Evolutionary conservation across 352 stramenopile species (phyloP).

Genomic region (Lagenidium sp.): DNA sequence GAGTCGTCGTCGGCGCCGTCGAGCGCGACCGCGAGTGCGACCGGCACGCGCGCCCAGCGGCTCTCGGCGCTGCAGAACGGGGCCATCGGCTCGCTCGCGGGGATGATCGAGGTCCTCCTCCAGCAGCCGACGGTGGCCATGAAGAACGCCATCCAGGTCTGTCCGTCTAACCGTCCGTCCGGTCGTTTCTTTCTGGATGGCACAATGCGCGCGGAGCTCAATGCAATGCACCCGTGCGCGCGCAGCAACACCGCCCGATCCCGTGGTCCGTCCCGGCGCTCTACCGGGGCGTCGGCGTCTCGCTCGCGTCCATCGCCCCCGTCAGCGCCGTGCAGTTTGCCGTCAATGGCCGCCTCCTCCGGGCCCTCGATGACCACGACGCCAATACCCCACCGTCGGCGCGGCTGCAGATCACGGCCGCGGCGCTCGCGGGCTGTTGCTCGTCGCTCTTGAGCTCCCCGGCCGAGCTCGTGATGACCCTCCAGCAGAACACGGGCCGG

Average conservation of each 20-base stretch:
- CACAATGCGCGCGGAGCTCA: too few species aligned
- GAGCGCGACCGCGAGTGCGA: too few species aligned
- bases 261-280: constrained; percentile 46
- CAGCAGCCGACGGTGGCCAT: constrained; percentile 81
- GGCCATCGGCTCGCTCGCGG: constrained; percentile 65
- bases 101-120: constrained; percentile 78
- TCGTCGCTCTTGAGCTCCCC: constrained; percentile 60
- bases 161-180: not conserved
- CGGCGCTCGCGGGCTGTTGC: constrained; percentile 42
- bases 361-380: constrained; percentile 23
- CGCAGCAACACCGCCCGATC: constrained; percentile 57
- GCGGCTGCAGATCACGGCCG: constrained; percentile 47
- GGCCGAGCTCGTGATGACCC: constrained; percentile 80
- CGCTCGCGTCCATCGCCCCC: constrained; percentile 66
- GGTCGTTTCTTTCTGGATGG: not conserved
- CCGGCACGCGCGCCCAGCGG: constrained; percentile 36
- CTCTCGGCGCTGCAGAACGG: constrained; percentile 66
- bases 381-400: constrained; percentile 19
- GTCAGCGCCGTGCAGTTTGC: constrained; percentile 78
- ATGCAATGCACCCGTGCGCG: not conserved
- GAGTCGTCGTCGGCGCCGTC: too few species aligned
- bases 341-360: constrained; percentile 56
- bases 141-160: constrained; percentile 72
- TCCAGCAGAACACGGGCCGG: constrained; percentile 79
- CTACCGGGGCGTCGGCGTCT: constrained; percentile 74